Conservation (phyloP, 176 grass and related monocot species). For the Guadua angustifolia region DNA sequence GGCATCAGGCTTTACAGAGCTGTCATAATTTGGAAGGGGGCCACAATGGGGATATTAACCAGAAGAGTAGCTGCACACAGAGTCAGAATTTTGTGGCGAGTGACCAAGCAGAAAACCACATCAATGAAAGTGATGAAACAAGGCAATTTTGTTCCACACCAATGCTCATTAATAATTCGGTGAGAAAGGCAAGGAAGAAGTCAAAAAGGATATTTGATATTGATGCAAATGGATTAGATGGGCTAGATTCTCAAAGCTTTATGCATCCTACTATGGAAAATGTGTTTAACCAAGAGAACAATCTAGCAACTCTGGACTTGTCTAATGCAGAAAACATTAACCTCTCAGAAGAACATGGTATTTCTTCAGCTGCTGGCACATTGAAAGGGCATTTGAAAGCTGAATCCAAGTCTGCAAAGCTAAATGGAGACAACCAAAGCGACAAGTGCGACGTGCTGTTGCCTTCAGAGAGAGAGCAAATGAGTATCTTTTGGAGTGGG, state of each 20-base stretch:
- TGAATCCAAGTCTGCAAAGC: constrained; percentile 38
- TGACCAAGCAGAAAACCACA: constrained; percentile 26
- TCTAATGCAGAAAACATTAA: constrained; percentile 8
- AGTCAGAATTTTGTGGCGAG: constrained; percentile 26
- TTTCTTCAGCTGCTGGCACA: constrained; percentile 27
- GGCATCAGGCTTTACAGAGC: constrained; percentile 43
- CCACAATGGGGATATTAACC: constrained; percentile 29
- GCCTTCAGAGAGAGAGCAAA: constrained; percentile 28
- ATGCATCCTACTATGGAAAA: constrained; percentile 33
- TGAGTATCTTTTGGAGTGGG: not conserved
- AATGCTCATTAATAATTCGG: constrained; percentile 52
- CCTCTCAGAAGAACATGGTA: constrained; percentile 18
- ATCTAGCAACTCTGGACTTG: constrained; percentile 34
- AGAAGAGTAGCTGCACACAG: constrained; percentile 36
- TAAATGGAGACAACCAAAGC: constrained; percentile 35
- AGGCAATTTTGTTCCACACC: constrained; percentile 23
- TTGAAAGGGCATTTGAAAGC: constrained; percentile 36
- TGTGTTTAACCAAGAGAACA: constrained; percentile 19
- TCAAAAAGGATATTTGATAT: constrained; percentile 69
- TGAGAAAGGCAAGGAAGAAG: constrained; percentile 66
- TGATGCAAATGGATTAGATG: constrained; percentile 53
- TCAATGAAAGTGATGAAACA: constrained; percentile 20
- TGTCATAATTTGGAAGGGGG: constrained; percentile 43
- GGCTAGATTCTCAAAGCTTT: constrained; percentile 30
- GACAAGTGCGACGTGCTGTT: constrained; percentile 2